A percentile compares a stretch with the other conserved stretches of the same genome.
phyloP scores from a whole-genome alignment of 2,329 filamentous ascomycete species.

The Grosmannia clavigera region DNA sequence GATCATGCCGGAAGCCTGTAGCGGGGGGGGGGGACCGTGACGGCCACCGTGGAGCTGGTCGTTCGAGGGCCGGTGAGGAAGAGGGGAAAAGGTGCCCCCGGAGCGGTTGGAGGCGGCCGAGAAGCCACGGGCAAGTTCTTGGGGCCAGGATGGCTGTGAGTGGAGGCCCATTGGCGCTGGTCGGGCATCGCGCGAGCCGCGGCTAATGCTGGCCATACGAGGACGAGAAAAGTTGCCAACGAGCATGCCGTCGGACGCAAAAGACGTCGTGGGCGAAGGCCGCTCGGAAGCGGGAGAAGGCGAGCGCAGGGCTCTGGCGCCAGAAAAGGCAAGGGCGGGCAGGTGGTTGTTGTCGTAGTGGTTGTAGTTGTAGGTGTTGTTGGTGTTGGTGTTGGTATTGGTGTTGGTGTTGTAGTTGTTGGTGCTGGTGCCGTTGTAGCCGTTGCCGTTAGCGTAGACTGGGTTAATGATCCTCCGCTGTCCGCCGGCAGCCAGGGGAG shows the following conservation, averaged over 20 bases:
- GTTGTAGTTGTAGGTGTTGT: background rate
- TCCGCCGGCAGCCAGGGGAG: conserved; percentile 5
- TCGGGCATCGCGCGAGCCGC: conserved; percentile 7
- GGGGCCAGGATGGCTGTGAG: conserved; percentile 24
- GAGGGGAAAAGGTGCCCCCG: conserved; percentile 32
- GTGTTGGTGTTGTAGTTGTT: background rate
- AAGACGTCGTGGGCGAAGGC: conserved; percentile 1
- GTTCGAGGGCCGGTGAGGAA: conserved; percentile 25
- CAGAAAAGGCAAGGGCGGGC: background rate
- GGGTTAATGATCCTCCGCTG: conserved; percentile 7
- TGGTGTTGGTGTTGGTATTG: too few species aligned
- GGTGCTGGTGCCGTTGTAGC: too few species aligned
- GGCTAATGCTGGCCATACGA: conserved; percentile 17
- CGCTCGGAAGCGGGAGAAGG: background rate
- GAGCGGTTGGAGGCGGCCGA: conserved; percentile 37
- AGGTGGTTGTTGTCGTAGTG: background rate
- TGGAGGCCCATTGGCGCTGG: background rate
- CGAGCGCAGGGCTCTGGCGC: background rate
- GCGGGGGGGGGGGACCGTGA: conserved; percentile 13
- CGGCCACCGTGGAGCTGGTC: conserved; percentile 24
- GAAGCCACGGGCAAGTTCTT: conserved; percentile 27
- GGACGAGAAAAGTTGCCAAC: conserved; percentile 50
- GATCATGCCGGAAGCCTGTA: conserved; percentile 9
- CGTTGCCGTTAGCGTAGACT: too few species aligned
- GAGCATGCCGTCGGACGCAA: conserved; percentile 19